Evolutionary conservation across 2,329 filamentous ascomycete genomes (phyloP).

Genomic region (Fusarium algeriense): DNA sequence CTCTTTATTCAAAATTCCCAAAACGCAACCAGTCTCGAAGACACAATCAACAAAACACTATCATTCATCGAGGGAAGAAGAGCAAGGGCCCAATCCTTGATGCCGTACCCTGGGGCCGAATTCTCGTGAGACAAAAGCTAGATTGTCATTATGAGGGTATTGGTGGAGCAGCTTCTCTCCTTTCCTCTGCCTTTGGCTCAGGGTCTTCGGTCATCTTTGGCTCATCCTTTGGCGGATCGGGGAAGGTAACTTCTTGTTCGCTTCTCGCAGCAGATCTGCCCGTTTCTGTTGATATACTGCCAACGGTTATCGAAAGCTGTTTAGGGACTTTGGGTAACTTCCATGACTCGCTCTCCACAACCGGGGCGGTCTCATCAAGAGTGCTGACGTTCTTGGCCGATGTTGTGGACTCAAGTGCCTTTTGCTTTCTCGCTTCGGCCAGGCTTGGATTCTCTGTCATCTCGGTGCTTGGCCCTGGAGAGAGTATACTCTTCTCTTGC

Average conservation of each 20-base stretch:
- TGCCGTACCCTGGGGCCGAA: background rate
- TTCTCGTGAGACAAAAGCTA: background rate
- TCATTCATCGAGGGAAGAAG: background rate
- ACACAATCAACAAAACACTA: background rate
- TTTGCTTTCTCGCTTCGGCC: background rate
- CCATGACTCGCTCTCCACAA: background rate
- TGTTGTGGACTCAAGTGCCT: background rate
- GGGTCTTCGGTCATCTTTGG: background rate
- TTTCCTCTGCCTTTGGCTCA: background rate
- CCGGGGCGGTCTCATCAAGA: background rate
- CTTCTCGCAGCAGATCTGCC: background rate
- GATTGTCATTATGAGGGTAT: background rate
- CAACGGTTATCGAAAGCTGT: background rate
- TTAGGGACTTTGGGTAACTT: background rate
- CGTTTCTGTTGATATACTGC: background rate
- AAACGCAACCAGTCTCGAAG: background rate
- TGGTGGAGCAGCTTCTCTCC: background rate
- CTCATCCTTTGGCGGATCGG: background rate
- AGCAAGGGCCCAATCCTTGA: background rate
- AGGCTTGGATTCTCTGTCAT: background rate
- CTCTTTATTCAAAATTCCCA: slow-evolving; percentile 3
- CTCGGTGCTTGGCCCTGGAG: background rate
- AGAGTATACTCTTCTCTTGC: background rate
- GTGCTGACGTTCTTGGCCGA: background rate
- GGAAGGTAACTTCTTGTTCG: background rate